A percentile compares a stretch with the other conserved stretches of the same genome.
Evolutionary conservation across 1,139 yeast species (phyloP).

Genomic region (Hyphopichia wangnamkhiaoensis): DNA sequence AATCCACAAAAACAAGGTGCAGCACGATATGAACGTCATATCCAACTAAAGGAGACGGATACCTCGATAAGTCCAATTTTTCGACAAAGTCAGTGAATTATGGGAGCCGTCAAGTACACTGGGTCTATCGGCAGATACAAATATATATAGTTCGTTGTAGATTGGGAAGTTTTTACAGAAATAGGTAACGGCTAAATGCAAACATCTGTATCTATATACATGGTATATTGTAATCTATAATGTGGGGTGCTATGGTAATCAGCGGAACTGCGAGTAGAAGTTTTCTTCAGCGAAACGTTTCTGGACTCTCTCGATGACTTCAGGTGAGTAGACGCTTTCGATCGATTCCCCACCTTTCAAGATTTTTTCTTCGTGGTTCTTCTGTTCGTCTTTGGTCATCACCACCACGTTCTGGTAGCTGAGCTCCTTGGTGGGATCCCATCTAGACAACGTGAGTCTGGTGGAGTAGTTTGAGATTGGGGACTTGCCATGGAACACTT

Average conservation of each 20-base stretch:
- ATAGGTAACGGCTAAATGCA: too few species aligned
- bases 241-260: conserved; percentile 3
- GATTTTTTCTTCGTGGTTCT: conserved; percentile 71
- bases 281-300: conserved; percentile 72
- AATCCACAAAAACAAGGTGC: too few species aligned
- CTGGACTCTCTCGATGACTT: conserved; percentile 59
- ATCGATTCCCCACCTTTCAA: conserved; percentile 63
- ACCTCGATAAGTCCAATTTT: too few species aligned
- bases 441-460: conserved; percentile 72
- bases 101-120: too few species aligned
- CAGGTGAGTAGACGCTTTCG: conserved; percentile 63
- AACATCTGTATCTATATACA: too few species aligned
- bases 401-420: conserved; percentile 76
- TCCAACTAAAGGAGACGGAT: too few species aligned
- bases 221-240: too few species aligned
- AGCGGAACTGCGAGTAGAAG: conserved; percentile 61
- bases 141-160: too few species aligned
- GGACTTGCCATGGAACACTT: conserved; percentile 88
- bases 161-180: too few species aligned
- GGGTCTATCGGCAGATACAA: too few species aligned
- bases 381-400: conserved; percentile 87
- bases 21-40: too few species aligned
- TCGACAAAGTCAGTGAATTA: too few species aligned
- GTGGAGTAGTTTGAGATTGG: conserved; percentile 86
- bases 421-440: conserved; percentile 68